Conservation (phyloP, 2,329 filamentous ascomycete genomes). For the Fusarium sp. region DNA sequence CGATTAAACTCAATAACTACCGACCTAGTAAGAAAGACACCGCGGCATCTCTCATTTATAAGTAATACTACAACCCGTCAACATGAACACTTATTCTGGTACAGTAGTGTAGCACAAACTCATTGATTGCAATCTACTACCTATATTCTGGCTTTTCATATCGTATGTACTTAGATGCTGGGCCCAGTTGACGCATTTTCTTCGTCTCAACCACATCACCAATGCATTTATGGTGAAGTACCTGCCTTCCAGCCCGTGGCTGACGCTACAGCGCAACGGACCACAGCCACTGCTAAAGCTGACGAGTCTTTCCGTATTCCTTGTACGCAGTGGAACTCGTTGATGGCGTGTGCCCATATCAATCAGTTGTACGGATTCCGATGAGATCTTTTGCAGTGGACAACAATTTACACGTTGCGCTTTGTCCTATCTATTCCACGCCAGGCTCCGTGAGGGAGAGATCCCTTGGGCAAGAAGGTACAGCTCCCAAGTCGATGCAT, state of each 20-base stretch:
- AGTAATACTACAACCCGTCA: neutral
- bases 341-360: neutral
- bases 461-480: neutral
- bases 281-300: slow-evolving; percentile 26
- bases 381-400: neutral
- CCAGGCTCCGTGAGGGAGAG: neutral
- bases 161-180: neutral
- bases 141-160: neutral
- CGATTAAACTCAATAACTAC: neutral
- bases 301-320: slow-evolving; percentile 33
- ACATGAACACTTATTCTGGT: neutral
- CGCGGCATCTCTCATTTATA: neutral
- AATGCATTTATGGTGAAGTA: slow-evolving; percentile 1
- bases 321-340: slow-evolving; percentile 10
- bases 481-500: neutral
- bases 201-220: neutral
- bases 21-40: neutral
- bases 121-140: neutral
- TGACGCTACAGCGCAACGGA: slow-evolving; percentile 13
- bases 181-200: neutral
- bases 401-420: neutral
- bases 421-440: neutral
- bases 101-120: slow-evolving; percentile 5
- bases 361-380: neutral
- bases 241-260: slow-evolving; percentile 1